phyloP scores from a whole-genome alignment of 2,329 filamentous ascomycete species.

The Raffaelea ambrosiae region DNA sequence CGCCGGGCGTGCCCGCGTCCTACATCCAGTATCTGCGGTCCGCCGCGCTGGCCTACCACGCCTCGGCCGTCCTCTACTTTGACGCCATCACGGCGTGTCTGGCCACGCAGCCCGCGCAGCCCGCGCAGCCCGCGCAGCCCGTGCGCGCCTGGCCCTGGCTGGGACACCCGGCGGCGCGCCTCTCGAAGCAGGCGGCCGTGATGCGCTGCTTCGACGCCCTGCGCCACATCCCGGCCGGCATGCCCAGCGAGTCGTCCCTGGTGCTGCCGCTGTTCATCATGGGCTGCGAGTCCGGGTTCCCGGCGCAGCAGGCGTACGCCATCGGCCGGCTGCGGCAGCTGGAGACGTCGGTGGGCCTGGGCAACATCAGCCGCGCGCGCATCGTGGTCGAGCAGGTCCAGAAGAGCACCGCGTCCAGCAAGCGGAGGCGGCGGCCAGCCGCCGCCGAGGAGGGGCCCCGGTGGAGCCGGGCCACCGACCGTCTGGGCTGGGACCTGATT shows the following conservation, averaged over 20 bases:
- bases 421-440: background rate
- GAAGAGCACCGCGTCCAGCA: background rate
- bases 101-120: background rate
- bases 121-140: background rate
- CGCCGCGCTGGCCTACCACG: background rate
- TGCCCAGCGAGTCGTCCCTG: background rate
- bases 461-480: background rate
- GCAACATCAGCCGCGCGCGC: background rate
- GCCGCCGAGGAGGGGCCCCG: background rate
- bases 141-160: background rate
- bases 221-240: background rate
- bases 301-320: background rate
- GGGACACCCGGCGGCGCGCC: background rate
- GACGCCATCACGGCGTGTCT: background rate
- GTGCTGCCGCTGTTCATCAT: slow-evolving; percentile 1
- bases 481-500: slow-evolving; percentile 1
- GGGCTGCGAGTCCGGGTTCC: slow-evolving; percentile 1
- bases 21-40: slow-evolving; percentile 1
- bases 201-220: background rate
- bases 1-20: background rate
- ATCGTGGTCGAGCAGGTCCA: background rate
- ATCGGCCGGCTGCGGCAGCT: background rate
- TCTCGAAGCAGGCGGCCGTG: background rate
- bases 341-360: background rate
- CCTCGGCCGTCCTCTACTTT: background rate